A percentile compares a stretch with the other conserved stretches of the same genome.
Evolutionary conservation across 768 basidiomycete genomes (phyloP).

Genomic region (Lenzites betulinus): DNA sequence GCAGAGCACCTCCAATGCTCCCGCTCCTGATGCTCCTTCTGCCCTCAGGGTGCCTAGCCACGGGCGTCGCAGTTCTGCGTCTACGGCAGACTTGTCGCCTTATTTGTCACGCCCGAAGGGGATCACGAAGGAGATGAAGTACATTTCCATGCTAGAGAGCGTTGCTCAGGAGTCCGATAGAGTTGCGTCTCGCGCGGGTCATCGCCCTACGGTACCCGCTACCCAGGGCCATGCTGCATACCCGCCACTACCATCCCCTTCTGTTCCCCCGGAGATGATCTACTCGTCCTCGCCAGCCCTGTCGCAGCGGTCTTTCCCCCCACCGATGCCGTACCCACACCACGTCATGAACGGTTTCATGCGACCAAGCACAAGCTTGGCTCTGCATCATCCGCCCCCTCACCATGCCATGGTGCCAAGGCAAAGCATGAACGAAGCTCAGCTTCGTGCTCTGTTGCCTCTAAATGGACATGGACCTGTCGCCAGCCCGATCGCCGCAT

Average conservation of each 20-base stretch:
- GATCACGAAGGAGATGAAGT: slow-evolving; percentile 64
- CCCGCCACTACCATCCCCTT: slow-evolving; percentile 19
- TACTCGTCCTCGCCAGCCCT: slow-evolving; percentile 36
- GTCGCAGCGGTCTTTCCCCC: slow-evolving; percentile 1
- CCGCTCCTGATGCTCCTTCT: neutral
- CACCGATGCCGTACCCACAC: slow-evolving; percentile 18
- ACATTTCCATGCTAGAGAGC: slow-evolving; percentile 68
- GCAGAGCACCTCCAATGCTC: neutral
- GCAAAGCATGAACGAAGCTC: slow-evolving; percentile 54
- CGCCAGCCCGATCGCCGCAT: slow-evolving; percentile 1
- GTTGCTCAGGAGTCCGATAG: slow-evolving; percentile 75
- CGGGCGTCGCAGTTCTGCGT: slow-evolving; percentile 45
- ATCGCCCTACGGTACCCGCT: slow-evolving; percentile 5
- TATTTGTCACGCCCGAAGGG: slow-evolving; percentile 60
- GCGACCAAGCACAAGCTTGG: slow-evolving; percentile 41
- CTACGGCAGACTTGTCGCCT: slow-evolving; percentile 66
- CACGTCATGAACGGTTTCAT: slow-evolving; percentile 32
- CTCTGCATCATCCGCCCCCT: slow-evolving; percentile 29
- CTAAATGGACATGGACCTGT: slow-evolving; percentile 6
- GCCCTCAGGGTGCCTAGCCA: neutral
- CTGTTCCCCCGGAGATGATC: slow-evolving; percentile 35
- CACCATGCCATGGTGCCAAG: slow-evolving; percentile 29
- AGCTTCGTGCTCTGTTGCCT: slow-evolving; percentile 46
- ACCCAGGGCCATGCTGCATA: neutral
- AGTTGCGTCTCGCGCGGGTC: slow-evolving; percentile 36